A percentile compares a stretch with the other conserved stretches of the same genome.
Evolutionary conservation across 805 yeast species (phyloP).

Genomic region (Candida manassasensis): DNA sequence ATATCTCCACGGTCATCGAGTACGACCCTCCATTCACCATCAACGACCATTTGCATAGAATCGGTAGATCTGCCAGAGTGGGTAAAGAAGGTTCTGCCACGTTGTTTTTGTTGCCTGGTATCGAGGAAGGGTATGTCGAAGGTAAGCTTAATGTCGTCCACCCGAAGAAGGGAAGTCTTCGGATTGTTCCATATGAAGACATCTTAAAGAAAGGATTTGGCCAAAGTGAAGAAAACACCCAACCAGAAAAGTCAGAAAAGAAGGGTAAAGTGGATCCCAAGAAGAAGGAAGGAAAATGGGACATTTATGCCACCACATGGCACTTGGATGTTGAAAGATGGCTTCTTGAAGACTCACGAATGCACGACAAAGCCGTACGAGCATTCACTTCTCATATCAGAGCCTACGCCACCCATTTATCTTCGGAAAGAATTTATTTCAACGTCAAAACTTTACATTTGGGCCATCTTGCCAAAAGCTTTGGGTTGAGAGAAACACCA

Average conservation of each 20-base stretch:
- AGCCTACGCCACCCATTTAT: conserved; percentile 92
- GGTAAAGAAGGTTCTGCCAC: conserved; percentile 78
- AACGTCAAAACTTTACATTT: conserved; percentile 80
- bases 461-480: conserved; percentile 94
- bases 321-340: conserved; percentile 88
- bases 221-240: conserved; percentile 33
- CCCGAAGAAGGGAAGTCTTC: conserved; percentile 31
- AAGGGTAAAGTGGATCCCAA: conserved; percentile 28
- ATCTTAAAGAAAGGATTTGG: conserved; percentile 33
- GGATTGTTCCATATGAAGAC: conserved; percentile 31
- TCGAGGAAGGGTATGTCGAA: conserved; percentile 78
- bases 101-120: conserved; percentile 81
- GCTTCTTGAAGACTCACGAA: conserved; percentile 62
- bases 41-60: conserved; percentile 94
- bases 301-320: conserved; percentile 93
- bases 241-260: conserved; percentile 28
- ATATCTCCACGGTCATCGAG: conserved; percentile 81
- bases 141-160: conserved; percentile 39
- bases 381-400: conserved; percentile 87
- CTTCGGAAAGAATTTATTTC: conserved; percentile 73
- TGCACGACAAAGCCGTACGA: conserved; percentile 63
- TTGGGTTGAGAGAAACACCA: conserved; percentile 93
- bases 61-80: conserved; percentile 98
- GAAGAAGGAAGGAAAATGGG: conserved; percentile 62
- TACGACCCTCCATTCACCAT: conserved; percentile 92